Evolutionary conservation across 1,139 yeast genomes (phyloP).

Genomic region (Magnusiomyces sp.): DNA sequence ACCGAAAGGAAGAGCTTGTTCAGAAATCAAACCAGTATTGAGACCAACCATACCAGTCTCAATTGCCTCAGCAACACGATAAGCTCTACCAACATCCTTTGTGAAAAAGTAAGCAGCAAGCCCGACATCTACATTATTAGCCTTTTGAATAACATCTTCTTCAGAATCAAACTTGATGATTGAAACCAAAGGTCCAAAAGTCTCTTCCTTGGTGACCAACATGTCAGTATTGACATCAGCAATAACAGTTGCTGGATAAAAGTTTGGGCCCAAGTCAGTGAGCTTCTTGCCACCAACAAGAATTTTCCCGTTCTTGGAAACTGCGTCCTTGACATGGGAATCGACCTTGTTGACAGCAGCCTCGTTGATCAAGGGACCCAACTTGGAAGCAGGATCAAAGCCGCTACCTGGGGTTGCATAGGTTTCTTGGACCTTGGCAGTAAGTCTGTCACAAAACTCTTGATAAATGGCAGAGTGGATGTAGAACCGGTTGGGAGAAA

Average conservation of each 20-base stretch:
- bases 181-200: constrained; percentile 88
- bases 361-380: constrained; percentile 73
- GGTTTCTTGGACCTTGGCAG: constrained; percentile 40
- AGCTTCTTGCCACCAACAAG: constrained; percentile 57
- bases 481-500: constrained; percentile 69
- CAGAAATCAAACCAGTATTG: constrained; percentile 66
- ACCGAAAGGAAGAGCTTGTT: constrained; percentile 68
- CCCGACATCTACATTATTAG: constrained; percentile 65
- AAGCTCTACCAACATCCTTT: constrained; percentile 50
- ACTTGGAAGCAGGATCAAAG: constrained; percentile 54
- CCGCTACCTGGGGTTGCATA: constrained; percentile 74
- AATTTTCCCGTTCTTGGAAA: constrained; percentile 59
- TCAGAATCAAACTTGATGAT: constrained; percentile 49
- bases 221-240: constrained; percentile 57
- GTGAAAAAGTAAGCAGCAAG: constrained; percentile 78
- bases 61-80: constrained; percentile 60
- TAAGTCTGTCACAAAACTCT: constrained; percentile 45
- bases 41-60: constrained; percentile 79
- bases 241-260: constrained; percentile 70
- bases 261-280: constrained; percentile 61
- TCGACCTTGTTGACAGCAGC: constrained; percentile 62
- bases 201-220: constrained; percentile 62
- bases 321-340: constrained; percentile 66
- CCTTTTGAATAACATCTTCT: constrained; percentile 59
- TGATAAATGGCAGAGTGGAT: constrained; percentile 58